These are phyloP conservation scores for Dothiorella sarmentorum DNA, from an alignment of 2,329 filamentous ascomycete genomes.

Conservation along the genomic window DNA sequence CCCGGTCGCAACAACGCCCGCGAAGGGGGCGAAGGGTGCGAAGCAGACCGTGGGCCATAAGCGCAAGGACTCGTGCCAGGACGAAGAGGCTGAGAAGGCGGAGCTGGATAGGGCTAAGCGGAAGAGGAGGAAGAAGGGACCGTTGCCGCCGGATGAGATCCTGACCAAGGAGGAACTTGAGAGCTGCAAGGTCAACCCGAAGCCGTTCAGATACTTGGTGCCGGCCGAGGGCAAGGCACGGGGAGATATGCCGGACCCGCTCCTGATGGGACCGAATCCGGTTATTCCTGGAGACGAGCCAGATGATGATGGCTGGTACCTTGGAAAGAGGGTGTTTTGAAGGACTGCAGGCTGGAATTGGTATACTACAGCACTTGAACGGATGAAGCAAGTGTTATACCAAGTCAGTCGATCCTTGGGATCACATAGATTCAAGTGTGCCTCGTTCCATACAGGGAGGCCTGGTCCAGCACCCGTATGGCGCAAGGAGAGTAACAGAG, in stretches of 20 bases:
- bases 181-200: conserved; percentile 24
- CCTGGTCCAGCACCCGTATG: too few species aligned
- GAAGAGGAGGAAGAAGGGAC: conserved; percentile 8
- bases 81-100: not conserved
- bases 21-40: too few species aligned
- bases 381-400: too few species aligned
- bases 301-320: not conserved
- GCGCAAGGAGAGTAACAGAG: too few species aligned
- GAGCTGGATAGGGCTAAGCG: not conserved
- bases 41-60: too few species aligned
- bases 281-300: not conserved
- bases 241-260: not conserved
- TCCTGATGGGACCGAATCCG: too few species aligned
- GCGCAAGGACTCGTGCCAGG: conserved; percentile 1
- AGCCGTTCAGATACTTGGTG: conserved; percentile 30
- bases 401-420: too few species aligned
- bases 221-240: conserved; percentile 19
- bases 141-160: not conserved
- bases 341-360: too few species aligned
- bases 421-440: too few species aligned
- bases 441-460: too few species aligned
- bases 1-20: conserved; percentile 19
- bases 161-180: not conserved
- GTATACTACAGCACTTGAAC: too few species aligned
- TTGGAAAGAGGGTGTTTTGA: too few species aligned